Evolutionary conservation across 2,329 filamentous ascomycete genomes (phyloP), one percentile per base, ranked within the genome.

Genomic region (Mycosphaerella arachidis): DNA sequence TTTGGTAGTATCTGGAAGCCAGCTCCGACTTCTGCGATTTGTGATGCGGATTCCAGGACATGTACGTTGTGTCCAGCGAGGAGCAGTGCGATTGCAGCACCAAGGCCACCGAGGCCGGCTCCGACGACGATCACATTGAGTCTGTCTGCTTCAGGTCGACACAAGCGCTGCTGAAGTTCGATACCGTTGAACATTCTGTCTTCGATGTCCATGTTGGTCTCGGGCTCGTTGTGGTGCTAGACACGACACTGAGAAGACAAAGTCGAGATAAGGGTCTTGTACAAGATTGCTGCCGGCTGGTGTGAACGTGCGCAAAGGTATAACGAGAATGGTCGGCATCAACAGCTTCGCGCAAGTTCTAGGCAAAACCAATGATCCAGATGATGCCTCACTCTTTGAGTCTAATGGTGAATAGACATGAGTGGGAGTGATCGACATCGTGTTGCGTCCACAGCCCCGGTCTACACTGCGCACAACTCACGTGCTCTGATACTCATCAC

Each of bases 51-150:
- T 66, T 84, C 81, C 53, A 82, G 76, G 20, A 83, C 74, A 0
- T 73, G 76, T 6, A 83, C 79, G 24, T 70, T 69, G 66, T 82
- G 80, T 24, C 80, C 78, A 27, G 75, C 75, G 8, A 81, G 72
- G 1, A 76, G 71, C 45, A 78, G 74, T 3, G 76, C 71, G 59
- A 82, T 81, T n/a, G 78, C 78, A 24, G 79, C 78, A 10, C 76
- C 80, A 8, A 85, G 74, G 5, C 83, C 83, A 27, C 81, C 81
- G 20, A 85, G 74, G 6, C 83, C 83, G 9, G 81, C 83, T n/a
- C 83, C 83, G 20, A 83, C 77, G 29, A 85, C 72, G 24, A 84
- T 75, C 53, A 62, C 60, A 33, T 59, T 53, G 5, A 62, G 35
- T 31, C 56, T 35, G 46, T 59, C 37, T 2, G 56, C 12, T 27